A percentile compares a stretch with the other conserved stretches of the same genome.
These are phyloP conservation scores for Penicillium janthinellum DNA, from an alignment of 2,329 filamentous ascomycete genomes.

Conservation along the genomic window DNA sequence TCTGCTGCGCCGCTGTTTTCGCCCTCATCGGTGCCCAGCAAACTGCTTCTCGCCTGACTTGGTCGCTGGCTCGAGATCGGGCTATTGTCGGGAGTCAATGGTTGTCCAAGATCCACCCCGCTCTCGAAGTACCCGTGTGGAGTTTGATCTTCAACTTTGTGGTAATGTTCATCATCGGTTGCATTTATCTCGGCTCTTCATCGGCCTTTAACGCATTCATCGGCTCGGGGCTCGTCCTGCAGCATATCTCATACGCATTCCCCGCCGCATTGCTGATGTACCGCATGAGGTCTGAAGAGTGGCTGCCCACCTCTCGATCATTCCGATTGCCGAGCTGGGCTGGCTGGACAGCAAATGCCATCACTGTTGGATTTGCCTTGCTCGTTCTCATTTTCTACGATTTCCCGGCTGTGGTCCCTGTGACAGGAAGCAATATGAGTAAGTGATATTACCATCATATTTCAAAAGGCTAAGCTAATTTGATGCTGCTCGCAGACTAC, in stretches of 20 bases:
- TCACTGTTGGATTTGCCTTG: not conserved
- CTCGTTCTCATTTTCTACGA: not conserved
- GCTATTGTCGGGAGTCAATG: slow-evolving; percentile 6
- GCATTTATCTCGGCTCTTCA: not conserved
- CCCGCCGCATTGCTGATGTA: not conserved
- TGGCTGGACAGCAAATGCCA: not conserved
- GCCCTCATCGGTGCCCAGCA: slow-evolving; percentile 27
- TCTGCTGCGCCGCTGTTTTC: slow-evolving; percentile 6
- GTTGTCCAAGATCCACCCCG: not conserved
- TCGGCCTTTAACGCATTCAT: not conserved
- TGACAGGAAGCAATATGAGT: not conserved
- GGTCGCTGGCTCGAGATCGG: slow-evolving; percentile 28
- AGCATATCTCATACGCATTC: not conserved
- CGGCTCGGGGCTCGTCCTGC: not conserved
- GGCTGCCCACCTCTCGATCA: not conserved
- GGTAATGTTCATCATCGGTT: not conserved
- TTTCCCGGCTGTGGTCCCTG: not conserved
- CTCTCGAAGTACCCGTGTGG: not conserved
- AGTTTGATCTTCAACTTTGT: not conserved
- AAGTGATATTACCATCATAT: not conserved
- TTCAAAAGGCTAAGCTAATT: not conserved
- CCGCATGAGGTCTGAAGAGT: not conserved
- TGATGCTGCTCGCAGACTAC: not conserved
- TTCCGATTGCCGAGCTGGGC: not conserved
- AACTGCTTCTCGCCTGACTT: slow-evolving; percentile 29